A percentile compares a stretch with the other conserved stretches of the same genome.
Evolutionary conservation across 2,329 filamentous ascomycete genomes (phyloP).

Genomic region (Colletotrichum kahawae): DNA sequence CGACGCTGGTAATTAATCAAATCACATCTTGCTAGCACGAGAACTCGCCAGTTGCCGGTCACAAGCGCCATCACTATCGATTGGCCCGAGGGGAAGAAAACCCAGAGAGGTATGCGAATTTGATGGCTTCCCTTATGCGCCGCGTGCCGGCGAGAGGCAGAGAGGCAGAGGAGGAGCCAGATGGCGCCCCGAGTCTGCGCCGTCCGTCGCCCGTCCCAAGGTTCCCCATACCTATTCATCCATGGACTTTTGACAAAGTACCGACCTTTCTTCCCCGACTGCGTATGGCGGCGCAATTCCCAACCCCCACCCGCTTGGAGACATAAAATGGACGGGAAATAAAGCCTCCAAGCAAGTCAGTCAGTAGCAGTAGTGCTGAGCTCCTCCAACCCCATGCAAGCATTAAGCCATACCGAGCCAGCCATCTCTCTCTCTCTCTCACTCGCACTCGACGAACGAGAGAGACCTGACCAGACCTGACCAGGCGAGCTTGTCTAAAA

Average conservation of each 20-base stretch:
- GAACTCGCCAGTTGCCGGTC: background rate
- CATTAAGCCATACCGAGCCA: background rate
- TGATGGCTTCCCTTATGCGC: slow-evolving; percentile 10
- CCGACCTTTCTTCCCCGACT: background rate
- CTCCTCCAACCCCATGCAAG: background rate
- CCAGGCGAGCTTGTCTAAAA: background rate
- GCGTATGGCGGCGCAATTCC: background rate
- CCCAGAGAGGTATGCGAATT: background rate
- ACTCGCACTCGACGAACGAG: background rate
- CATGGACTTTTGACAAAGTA: background rate
- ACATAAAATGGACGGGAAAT: background rate
- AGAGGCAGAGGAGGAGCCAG: background rate
- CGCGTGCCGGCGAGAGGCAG: background rate
- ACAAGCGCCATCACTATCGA: background rate
- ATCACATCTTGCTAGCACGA: background rate
- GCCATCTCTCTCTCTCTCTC: background rate
- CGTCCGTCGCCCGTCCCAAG: background rate
- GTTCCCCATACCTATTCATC: background rate
- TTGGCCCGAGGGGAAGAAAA: background rate
- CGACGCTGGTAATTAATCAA: background rate
- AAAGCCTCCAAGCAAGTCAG: background rate
- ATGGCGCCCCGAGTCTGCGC: background rate
- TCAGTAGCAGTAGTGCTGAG: background rate
- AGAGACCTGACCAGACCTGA: background rate
- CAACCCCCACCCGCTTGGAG: slow-evolving; percentile 10